These are phyloP conservation scores for Paracamarosporium sp. DNA, from an alignment of 2,329 filamentous ascomycete species.

Conservation along the genomic window DNA sequence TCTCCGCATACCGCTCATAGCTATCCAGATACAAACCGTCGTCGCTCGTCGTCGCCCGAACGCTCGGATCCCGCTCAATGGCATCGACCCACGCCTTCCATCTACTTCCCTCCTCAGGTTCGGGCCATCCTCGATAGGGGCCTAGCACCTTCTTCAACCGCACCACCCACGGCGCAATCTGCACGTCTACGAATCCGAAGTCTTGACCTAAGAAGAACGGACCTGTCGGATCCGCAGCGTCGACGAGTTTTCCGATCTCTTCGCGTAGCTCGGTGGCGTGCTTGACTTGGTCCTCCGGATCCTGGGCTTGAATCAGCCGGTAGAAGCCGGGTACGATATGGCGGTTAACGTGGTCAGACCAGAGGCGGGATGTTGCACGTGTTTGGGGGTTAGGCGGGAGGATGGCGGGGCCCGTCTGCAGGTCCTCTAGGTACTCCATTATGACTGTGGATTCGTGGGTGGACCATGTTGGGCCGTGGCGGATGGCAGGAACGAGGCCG, in stretches of 20 bases:
- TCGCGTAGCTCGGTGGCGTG: slow-evolving; percentile 67
- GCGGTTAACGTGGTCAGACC: slow-evolving; percentile 82
- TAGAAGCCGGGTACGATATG: slow-evolving; percentile 80
- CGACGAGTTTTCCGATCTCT: slow-evolving; percentile 68
- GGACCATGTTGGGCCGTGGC: slow-evolving; percentile 76
- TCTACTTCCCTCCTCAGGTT: slow-evolving; percentile 66
- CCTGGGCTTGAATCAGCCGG: slow-evolving; percentile 71
- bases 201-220: slow-evolving; percentile 71
- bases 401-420: slow-evolving; percentile 65
- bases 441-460: slow-evolving; percentile 83
- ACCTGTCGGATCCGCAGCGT: slow-evolving; percentile 64
- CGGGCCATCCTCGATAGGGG: slow-evolving; percentile 70
- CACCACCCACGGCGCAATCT: slow-evolving; percentile 77
- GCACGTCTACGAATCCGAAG: slow-evolving; percentile 73
- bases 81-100: slow-evolving; percentile 76
- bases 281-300: slow-evolving; percentile 64
- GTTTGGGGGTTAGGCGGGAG: slow-evolving; percentile 71
- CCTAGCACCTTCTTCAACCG: slow-evolving; percentile 71
- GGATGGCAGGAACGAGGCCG: slow-evolving; percentile 77
- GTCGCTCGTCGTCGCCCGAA: slow-evolving; percentile 71
- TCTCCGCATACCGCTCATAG: slow-evolving; percentile 69
- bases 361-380: slow-evolving; percentile 77
- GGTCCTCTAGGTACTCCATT: slow-evolving; percentile 88
- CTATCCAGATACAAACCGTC: slow-evolving; percentile 72
- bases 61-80: slow-evolving; percentile 68